phyloP scores from a whole-genome alignment of 257 asterid species.

The Orobanche coerulescens region DNA sequence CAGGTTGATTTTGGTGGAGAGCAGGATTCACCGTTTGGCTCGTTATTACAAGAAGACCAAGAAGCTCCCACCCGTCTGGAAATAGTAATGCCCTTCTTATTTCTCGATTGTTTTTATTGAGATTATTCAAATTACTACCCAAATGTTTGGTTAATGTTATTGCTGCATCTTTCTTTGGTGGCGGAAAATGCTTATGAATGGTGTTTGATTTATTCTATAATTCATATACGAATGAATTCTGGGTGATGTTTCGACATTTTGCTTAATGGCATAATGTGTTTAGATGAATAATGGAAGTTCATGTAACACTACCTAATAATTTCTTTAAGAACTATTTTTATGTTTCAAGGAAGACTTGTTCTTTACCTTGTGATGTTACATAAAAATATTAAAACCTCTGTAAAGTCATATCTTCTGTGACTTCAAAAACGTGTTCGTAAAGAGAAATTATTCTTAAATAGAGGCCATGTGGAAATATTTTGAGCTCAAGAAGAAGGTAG shows the following conservation, averaged over 20 bases:
- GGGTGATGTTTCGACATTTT: not conserved
- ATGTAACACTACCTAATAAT: no score
- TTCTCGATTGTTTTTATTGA: not conserved
- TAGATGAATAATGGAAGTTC: no score
- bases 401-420: no score
- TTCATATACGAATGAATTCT: not conserved
- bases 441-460: no score
- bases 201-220: not conserved
- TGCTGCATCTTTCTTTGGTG: not conserved
- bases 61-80: constrained; percentile 57
- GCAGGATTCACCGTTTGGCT: constrained; percentile 48
- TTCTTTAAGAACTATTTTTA: no score
- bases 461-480: no score
- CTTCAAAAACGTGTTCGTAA: no score
- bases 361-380: no score
- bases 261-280: not conserved
- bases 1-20: constrained; percentile 44
- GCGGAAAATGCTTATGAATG: not conserved
- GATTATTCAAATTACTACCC: no score
- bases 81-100: constrained; percentile 30
- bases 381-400: no score
- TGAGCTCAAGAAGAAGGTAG: no score
- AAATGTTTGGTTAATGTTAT: not conserved
- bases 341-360: no score
- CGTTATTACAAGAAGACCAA: constrained; percentile 49